Percentiles rank a stretch among this genome's conserved stretches.
Conservation (phyloP, 2,329 filamentous ascomycete genomes). For the Botrytis paeoniae region DNA sequence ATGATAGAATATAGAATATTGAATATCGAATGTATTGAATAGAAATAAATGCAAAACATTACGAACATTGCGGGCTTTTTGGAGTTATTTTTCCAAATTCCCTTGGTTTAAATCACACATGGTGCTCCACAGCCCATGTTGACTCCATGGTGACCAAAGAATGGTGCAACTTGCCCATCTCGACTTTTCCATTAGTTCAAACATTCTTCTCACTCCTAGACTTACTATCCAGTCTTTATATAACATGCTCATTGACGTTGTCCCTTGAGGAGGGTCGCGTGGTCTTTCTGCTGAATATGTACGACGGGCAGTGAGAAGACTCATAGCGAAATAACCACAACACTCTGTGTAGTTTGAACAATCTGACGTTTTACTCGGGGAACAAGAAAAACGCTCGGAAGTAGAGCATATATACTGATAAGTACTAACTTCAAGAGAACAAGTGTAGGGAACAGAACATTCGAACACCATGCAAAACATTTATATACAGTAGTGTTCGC, state of each 20-base stretch:
- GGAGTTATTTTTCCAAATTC: neutral
- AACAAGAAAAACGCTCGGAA: neutral
- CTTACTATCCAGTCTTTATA: neutral
- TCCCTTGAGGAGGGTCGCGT: neutral
- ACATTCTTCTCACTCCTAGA: neutral
- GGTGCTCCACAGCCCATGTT: neutral
- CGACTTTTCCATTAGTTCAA: neutral
- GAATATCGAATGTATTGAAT: neutral
- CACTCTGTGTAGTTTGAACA: neutral
- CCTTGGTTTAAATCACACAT: neutral
- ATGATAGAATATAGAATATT: neutral
- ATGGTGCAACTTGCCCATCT: neutral
- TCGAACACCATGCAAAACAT: neutral
- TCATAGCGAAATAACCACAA: neutral
- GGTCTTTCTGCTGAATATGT: neutral
- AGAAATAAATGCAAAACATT: neutral
- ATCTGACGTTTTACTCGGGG: neutral
- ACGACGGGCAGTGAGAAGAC: neutral
- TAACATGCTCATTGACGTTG: neutral
- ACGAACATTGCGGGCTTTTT: neutral
- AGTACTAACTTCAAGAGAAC: neutral
- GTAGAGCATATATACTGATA: neutral
- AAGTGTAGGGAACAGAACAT: neutral
- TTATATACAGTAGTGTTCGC: conserved; percentile 6
- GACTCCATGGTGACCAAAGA: neutral